Conservation (phyloP, 2,329 filamentous ascomycete genomes). For the Cyphellophora attinorum region DNA sequence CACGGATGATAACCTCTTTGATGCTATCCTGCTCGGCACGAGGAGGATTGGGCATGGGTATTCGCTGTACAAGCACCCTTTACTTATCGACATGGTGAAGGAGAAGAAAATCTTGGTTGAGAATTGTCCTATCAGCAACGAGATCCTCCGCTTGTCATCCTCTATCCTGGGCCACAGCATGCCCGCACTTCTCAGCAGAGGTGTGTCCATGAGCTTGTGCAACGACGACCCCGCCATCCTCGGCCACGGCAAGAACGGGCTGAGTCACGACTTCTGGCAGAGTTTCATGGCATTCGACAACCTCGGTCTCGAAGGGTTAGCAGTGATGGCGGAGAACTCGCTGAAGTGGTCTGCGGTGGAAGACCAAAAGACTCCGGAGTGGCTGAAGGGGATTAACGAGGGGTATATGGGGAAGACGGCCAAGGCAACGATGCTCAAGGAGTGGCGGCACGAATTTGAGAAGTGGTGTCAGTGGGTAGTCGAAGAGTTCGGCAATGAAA, state of each 20-base stretch:
- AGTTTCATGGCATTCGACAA: slow-evolving; percentile 86
- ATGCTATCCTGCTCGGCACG: slow-evolving; percentile 77
- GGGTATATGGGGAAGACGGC: slow-evolving; percentile 62
- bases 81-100: slow-evolving; percentile 80
- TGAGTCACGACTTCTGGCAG: slow-evolving; percentile 93
- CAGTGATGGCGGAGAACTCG: slow-evolving; percentile 82
- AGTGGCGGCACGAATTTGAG: slow-evolving; percentile 80
- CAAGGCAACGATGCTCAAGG: slow-evolving; percentile 62
- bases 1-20: slow-evolving; percentile 78
- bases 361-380: slow-evolving; percentile 61
- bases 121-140: slow-evolving; percentile 83
- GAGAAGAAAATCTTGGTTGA: slow-evolving; percentile 82
- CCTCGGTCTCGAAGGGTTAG: slow-evolving; percentile 76
- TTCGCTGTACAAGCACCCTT: slow-evolving; percentile 81
- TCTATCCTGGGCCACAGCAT: slow-evolving; percentile 71
- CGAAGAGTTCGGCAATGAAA: slow-evolving; percentile 55
- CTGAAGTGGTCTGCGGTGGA: slow-evolving; percentile 84
- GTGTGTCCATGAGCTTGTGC: slow-evolving; percentile 72
- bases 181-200: slow-evolving; percentile 73
- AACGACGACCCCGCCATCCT: slow-evolving; percentile 89
- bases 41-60: slow-evolving; percentile 84
- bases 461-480: slow-evolving; percentile 86
- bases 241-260: slow-evolving; percentile 69
- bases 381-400: slow-evolving; percentile 62
- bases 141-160: slow-evolving; percentile 69